Conservation (phyloP, 1,284 basidiomycete genomes). For the Inonotus hispidus region DNA sequence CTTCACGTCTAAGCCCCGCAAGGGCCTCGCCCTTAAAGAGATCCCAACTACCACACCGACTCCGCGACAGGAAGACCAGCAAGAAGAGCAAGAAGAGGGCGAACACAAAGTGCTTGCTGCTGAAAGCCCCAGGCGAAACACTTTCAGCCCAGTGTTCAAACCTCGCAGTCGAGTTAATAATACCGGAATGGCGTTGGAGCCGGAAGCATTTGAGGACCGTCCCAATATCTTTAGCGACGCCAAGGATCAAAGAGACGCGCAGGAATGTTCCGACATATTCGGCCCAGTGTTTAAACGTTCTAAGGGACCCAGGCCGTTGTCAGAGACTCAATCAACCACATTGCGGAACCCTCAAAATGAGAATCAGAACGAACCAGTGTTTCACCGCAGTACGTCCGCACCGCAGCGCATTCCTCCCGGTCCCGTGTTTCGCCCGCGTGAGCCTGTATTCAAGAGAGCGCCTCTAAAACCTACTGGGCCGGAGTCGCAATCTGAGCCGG, state of each 20-base stretch:
- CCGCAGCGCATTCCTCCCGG: conserved; percentile 4
- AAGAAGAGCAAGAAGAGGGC: not conserved
- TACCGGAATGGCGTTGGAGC: conserved; percentile 19
- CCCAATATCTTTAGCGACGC: conserved; percentile 53
- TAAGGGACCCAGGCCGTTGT: conserved; percentile 20
- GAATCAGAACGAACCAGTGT: conserved; percentile 8
- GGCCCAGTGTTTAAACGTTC: conserved; percentile 59
- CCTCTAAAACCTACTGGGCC: not conserved
- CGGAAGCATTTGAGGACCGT: conserved; percentile 22
- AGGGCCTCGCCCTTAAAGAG: conserved; percentile 15
- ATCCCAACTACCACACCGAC: conserved; percentile 3
- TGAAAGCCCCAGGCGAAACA: not conserved
- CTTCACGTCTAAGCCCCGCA: conserved; percentile 11
- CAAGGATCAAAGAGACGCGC: conserved; percentile 23
- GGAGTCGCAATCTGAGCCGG: not conserved
- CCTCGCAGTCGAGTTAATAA: conserved; percentile 19
- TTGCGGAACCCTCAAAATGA: not conserved
- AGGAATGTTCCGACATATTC: not conserved
- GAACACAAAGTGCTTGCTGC: not conserved
- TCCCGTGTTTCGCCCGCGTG: conserved; percentile 10
- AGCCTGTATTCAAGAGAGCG: conserved; percentile 1
- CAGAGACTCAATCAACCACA: not conserved
- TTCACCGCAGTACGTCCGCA: conserved; percentile 12
- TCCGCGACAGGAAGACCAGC: not conserved
- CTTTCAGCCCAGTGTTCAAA: conserved; percentile 21